A percentile compares a stretch with the other conserved stretches of the same genome.
Evolutionary conservation across 2,329 filamentous ascomycete species (phyloP).

Genomic region (Phyllosticta paracitricarpa): DNA sequence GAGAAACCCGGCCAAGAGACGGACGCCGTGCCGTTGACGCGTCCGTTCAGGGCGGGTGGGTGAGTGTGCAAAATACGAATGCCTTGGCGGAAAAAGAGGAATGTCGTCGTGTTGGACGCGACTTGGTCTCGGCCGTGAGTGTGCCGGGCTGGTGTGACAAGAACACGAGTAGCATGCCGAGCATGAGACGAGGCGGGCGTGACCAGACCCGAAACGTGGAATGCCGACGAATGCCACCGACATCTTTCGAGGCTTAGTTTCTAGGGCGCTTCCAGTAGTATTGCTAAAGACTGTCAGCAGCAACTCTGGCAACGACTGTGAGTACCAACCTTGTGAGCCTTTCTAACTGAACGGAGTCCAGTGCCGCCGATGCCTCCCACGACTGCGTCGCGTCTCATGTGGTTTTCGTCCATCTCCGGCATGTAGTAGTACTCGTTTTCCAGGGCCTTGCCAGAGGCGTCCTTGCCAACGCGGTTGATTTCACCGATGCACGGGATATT

Average conservation of each 20-base stretch:
- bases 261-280: constrained; percentile 60
- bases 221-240: neutral
- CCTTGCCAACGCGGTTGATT: constrained; percentile 84
- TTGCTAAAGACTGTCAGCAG: constrained; percentile 40
- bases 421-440: constrained; percentile 98
- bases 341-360: constrained; percentile 78
- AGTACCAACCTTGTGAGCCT: constrained; percentile 86
- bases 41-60: neutral
- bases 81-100: neutral
- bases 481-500: constrained; percentile 71
- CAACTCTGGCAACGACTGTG: neutral
- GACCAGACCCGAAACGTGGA: neutral
- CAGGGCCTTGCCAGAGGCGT: constrained; percentile 83
- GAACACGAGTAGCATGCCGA: neutral
- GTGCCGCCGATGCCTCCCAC: constrained; percentile 81
- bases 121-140: neutral
- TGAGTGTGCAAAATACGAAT: neutral
- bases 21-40: neutral
- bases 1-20: neutral
- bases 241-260: constrained; percentile 14
- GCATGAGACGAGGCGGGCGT: neutral
- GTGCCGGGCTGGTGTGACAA: neutral
- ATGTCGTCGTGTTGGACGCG: neutral
- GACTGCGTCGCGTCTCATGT: constrained; percentile 68
- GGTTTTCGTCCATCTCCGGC: constrained; percentile 73